Percentiles rank a stretch among this genome's conserved stretches.
These are phyloP conservation scores for Fusarium acutatum DNA, from an alignment of 2,329 filamentous ascomycete species.

Conservation along the genomic window DNA sequence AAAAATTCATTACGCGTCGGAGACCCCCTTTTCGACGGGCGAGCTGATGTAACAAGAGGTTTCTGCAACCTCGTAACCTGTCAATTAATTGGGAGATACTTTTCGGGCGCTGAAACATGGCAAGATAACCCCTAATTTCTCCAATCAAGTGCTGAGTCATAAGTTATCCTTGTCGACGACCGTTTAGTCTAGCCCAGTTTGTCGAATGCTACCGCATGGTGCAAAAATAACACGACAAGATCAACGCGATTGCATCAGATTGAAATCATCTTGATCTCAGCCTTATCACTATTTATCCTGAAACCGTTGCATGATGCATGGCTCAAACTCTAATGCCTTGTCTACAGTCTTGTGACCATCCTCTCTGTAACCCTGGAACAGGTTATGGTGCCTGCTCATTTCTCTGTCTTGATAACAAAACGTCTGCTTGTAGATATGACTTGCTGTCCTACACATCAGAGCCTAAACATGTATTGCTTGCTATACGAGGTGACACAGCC, in stretches of 20 bases:
- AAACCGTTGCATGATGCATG: neutral
- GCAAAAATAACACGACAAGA: neutral
- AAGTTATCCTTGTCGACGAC: neutral
- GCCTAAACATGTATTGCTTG: too few species aligned
- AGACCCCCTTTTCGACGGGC: neutral
- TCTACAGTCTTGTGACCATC: neutral
- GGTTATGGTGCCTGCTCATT: neutral
- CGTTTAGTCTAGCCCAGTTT: neutral
- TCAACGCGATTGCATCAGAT: neutral
- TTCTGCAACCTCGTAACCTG: neutral
- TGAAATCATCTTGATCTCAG: neutral
- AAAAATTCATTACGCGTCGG: neutral
- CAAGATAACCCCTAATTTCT: neutral
- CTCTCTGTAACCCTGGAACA: neutral
- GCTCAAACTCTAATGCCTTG: fast-evolving
- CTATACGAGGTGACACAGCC: neutral
- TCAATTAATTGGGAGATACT: neutral
- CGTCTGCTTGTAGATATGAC: neutral
- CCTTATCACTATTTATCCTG: fast-evolving
- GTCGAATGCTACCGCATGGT: neutral
- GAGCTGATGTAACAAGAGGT: neutral
- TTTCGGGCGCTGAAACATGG: neutral
- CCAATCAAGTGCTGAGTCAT: neutral
- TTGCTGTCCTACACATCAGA: neutral
- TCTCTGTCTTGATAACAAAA: neutral